These are phyloP conservation scores for Onygenales sp. DNA, from an alignment of 2,329 filamentous ascomycete species.

Conservation along the genomic window DNA sequence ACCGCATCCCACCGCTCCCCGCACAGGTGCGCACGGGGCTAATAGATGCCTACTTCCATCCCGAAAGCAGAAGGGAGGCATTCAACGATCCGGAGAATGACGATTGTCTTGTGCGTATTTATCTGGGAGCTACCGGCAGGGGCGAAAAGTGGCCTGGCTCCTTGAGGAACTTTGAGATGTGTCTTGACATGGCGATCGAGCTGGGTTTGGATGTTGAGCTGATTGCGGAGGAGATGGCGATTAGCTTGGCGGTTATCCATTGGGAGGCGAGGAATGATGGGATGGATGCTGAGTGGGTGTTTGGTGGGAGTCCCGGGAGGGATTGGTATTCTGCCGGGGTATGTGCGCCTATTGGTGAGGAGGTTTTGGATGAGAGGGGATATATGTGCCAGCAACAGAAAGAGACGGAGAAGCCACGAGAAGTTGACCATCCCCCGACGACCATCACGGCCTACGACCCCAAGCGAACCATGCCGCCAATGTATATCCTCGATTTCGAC, in stretches of 20 bases:
- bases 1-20: neutral
- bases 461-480: no score
- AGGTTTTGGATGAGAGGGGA: neutral
- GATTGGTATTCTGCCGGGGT: neutral
- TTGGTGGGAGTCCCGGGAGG: neutral
- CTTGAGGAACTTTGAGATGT: neutral
- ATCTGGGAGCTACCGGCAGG: neutral
- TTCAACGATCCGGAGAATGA: neutral
- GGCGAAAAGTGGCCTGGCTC: neutral
- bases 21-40: conserved; percentile 2
- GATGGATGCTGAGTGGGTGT: conserved; percentile 11
- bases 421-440: no score
- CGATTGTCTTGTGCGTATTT: neutral
- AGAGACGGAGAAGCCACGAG: no score
- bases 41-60: neutral
- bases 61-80: neutral
- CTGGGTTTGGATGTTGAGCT: conserved; percentile 4
- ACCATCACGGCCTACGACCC: no score
- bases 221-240: conserved; percentile 11
- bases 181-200: neutral
- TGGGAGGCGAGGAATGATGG: conserved; percentile 9
- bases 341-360: neutral
- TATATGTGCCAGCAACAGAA: neutral
- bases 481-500: neutral
- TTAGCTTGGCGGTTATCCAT: conserved; percentile 9